phyloP scores from a whole-genome alignment of 176 grass and related monocot species.

The Chrysopogon serrulatus region DNA sequence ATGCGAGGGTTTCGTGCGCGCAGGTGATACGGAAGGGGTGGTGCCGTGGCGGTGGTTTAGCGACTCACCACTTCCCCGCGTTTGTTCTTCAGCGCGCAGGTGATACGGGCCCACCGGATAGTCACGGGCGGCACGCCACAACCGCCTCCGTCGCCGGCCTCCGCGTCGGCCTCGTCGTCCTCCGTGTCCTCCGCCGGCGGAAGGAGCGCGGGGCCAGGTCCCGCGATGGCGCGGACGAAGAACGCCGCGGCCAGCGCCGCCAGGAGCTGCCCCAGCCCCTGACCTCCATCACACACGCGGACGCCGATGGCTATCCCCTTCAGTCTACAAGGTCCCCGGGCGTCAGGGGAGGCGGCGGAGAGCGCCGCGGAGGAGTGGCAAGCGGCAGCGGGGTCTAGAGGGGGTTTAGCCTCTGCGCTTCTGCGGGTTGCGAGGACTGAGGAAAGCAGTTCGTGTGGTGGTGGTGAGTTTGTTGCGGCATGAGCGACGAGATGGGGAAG shows the following conservation, averaged over 20 bases:
- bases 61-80: conserved; percentile 51
- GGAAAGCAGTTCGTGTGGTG: conserved; percentile 28
- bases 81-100: conserved; percentile 82
- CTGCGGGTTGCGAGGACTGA: not conserved
- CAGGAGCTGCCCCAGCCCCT: conserved; percentile 63
- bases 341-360: not conserved
- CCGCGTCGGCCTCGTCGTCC: conserved; percentile 7
- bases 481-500: not conserved
- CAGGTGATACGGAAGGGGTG: not conserved
- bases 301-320: not conserved
- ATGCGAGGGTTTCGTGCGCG: not conserved
- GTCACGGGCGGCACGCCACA: conserved; percentile 50
- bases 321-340: not conserved
- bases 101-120: conserved; percentile 64
- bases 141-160: conserved; percentile 19
- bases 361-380: not conserved
- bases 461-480: conserved; percentile 27
- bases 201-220: conserved; percentile 48
- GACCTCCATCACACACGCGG: conserved; percentile 36
- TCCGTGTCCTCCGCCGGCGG: conserved; percentile 33
- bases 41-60: not conserved
- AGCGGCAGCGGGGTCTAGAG: not conserved
- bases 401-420: conserved; percentile 2
- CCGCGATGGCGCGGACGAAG: conserved; percentile 62
- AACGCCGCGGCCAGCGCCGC: conserved; percentile 74